These are phyloP conservation scores for Mycena olivaceomarginata DNA, from an alignment of 768 basidiomycete species.

Conservation along the genomic window DNA sequence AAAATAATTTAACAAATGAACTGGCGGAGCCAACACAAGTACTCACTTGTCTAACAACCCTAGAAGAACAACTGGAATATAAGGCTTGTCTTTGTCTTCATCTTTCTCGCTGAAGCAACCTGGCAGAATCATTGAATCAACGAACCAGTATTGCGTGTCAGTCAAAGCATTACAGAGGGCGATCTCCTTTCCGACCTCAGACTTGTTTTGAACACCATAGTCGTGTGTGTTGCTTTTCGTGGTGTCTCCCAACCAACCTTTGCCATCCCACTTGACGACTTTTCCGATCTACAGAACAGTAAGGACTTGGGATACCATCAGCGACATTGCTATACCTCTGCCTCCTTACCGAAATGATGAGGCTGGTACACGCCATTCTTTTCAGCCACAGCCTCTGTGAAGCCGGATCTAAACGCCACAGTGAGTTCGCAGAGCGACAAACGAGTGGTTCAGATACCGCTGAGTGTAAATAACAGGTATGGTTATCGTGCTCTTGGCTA, in stretches of 20 bases:
- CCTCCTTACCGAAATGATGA: background rate
- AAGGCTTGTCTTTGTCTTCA: conserved; percentile 1
- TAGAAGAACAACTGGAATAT: conserved; percentile 13
- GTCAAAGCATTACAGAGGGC: background rate
- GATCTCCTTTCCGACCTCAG: background rate
- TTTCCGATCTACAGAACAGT: background rate
- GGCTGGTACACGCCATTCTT: conserved; percentile 10
- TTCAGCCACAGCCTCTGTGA: background rate
- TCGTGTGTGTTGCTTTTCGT: background rate
- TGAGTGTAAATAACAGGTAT: background rate
- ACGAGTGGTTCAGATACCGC: background rate
- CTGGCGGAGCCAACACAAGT: background rate
- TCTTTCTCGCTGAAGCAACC: background rate
- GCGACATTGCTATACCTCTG: background rate
- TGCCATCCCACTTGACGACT: conserved; percentile 3
- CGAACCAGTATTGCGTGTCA: background rate
- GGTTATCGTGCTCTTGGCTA: background rate
- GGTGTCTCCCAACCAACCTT: background rate
- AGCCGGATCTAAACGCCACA: background rate
- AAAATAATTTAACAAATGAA: background rate
- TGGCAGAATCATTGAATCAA: background rate
- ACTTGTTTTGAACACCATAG: background rate
- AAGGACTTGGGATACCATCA: background rate
- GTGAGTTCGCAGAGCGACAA: background rate
- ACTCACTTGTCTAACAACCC: background rate